Conservation (phyloP, 371 early-diverging fungal genomes). For the Zychaea mexicana region DNA sequence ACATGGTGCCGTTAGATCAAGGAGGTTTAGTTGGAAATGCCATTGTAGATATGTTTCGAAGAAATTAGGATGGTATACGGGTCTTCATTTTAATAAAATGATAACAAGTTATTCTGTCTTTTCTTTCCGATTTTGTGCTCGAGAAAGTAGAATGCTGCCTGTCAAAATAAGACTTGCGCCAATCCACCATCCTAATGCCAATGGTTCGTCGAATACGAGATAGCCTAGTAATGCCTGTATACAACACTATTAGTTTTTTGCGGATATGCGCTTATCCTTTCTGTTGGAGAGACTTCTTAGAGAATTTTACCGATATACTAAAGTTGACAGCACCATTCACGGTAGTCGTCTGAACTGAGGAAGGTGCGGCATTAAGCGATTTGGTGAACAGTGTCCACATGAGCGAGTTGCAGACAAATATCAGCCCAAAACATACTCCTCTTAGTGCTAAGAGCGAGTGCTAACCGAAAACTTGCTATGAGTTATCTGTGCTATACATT, state of each 20-base stretch:
- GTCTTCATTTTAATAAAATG: background rate
- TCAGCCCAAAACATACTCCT: constrained; percentile 52
- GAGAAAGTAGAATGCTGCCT: constrained; percentile 58
- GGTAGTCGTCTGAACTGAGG: constrained; percentile 71
- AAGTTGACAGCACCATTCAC: constrained; percentile 78
- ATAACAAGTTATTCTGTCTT: constrained; percentile 12
- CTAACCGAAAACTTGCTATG: constrained; percentile 6
- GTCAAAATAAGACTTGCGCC: constrained; percentile 73
- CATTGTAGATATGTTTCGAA: constrained; percentile 18
- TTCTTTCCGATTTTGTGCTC: constrained; percentile 29
- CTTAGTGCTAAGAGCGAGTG: constrained; percentile 49
- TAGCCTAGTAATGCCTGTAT: constrained; percentile 67
- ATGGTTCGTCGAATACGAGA: constrained; percentile 66
- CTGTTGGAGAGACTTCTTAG: too few species aligned
- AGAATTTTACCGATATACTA: constrained; percentile 67
- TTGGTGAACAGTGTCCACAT: constrained; percentile 87
- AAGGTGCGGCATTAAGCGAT: constrained; percentile 68
- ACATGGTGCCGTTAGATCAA: constrained; percentile 37
- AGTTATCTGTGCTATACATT: background rate
- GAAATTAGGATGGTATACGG: background rate
- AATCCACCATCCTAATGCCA: constrained; percentile 76
- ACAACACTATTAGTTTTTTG: background rate
- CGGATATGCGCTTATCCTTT: too few species aligned
- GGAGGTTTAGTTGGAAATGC: constrained; percentile 13
- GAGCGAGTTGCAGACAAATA: constrained; percentile 70